Base-by-base conservation (phyloP, 768 basidiomycete species). In the Jaapia argillacea region DNA sequence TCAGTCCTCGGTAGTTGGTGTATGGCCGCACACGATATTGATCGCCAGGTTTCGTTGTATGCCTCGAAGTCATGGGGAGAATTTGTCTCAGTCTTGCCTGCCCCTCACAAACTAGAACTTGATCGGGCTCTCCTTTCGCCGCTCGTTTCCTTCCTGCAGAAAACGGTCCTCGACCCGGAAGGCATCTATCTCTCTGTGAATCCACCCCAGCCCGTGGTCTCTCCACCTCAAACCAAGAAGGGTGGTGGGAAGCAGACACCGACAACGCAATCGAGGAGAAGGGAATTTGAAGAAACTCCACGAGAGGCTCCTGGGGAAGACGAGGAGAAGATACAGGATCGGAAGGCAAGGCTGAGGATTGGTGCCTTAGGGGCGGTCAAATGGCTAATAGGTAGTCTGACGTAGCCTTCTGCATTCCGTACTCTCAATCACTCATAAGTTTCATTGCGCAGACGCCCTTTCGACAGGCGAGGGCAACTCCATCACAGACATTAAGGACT, bases 1-100 rank as follows among this genome's bases (percentile, higher is more conserved):
- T 66, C 63, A 38, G 59, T 86, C 26, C 56, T 85, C 1, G 86
- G 85, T 2, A 72, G 79, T 6, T 91, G 89, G 87, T 75, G 67
- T 49, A 68, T 88, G 51, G 68, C 77, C 10, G 69, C 77, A 13
- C 73, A 83, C 55, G 90, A 93, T 48, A 57, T 77, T 24, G 90
- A 91, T 52, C 71, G 79, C 20, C 63, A 65, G 1, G 80, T 89
- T 5, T 62, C 77, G 2, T 49, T 54, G 1, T 54, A 61, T 14
- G 79, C 81, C 2, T 55, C 62, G 20, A 69, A 64, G 43, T 68
- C 77, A 6, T 88, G 85, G 85, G 62, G 57, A 10, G 54, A 63
- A 13, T 56, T 67, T 26, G 42, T 66, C 41, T 48, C 52, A 20
- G 24, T 48, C 37, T 10, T 16, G 1, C 31, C 36, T 36, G 37